Conservation (phyloP, 768 basidiomycete genomes). For the Mycena maculata region DNA sequence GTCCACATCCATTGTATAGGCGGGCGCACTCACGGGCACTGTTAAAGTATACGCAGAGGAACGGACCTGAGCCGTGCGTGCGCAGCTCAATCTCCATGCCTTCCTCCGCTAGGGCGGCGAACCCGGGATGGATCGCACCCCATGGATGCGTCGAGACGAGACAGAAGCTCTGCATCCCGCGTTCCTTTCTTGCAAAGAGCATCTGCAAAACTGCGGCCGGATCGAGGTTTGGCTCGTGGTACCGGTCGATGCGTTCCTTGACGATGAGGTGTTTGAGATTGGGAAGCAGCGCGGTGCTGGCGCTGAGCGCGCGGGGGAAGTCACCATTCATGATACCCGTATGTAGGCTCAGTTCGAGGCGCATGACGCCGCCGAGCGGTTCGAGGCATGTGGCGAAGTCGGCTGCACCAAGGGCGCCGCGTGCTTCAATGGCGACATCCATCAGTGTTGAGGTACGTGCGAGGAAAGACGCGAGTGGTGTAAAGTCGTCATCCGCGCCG, state of each 20-base stretch:
- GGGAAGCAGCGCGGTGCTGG: constrained; percentile 17
- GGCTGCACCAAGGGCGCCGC: neutral
- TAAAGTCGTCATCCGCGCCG: constrained; percentile 3
- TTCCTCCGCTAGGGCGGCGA: constrained; percentile 11
- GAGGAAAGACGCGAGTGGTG: constrained; percentile 21
- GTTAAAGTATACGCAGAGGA: constrained; percentile 21
- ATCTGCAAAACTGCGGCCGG: constrained; percentile 12
- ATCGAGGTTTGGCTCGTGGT: constrained; percentile 27
- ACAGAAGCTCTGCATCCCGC: constrained; percentile 15
- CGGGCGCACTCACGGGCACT: neutral
- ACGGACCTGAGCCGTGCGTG: constrained; percentile 29
- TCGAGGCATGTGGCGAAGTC: constrained; percentile 18
- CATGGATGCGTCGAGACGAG: constrained; percentile 24
- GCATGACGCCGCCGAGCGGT: neutral
- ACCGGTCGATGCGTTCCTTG: constrained; percentile 31
- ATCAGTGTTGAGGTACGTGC: constrained; percentile 1
- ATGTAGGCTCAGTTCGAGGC: constrained; percentile 14
- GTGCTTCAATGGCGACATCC: constrained; percentile 9
- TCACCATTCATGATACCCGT: constrained; percentile 25
- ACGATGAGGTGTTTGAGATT: constrained; percentile 8
- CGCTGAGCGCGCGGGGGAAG: constrained; percentile 13
- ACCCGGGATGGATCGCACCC: neutral
- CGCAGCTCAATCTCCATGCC: constrained; percentile 27
- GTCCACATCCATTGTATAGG: no score
- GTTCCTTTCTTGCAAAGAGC: constrained; percentile 19